A percentile compares a stretch with the other conserved stretches of the same genome.
These are phyloP conservation scores for Chaetomium sp. DNA, from an alignment of 2,329 filamentous ascomycete genomes.

Conservation along the genomic window DNA sequence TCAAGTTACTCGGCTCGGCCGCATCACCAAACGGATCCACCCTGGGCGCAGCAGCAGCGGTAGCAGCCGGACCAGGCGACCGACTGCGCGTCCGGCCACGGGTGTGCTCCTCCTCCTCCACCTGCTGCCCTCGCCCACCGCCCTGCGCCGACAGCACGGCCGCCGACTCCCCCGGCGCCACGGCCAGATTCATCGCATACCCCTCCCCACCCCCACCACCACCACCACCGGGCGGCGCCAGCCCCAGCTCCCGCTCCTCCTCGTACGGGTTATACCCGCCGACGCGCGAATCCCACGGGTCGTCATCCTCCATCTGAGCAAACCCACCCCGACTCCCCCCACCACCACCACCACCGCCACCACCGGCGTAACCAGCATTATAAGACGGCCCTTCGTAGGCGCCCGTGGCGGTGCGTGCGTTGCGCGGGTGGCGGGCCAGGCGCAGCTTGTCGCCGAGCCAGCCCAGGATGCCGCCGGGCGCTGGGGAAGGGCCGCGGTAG, in stretches of 20 bases:
- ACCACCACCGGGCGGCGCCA: conserved; percentile 41
- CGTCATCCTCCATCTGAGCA: conserved; percentile 74
- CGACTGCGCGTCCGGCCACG: conserved; percentile 50
- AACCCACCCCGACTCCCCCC: conserved; percentile 57
- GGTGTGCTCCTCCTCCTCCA: conserved; percentile 38
- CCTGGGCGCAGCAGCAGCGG: conserved; percentile 18
- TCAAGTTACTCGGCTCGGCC: conserved; percentile 62
- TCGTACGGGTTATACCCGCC: conserved; percentile 66
- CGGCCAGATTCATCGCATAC: conserved; percentile 55
- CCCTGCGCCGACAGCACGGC: not conserved
- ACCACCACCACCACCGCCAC: conserved; percentile 42
- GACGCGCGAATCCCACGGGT: conserved; percentile 82
- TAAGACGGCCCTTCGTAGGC: conserved; percentile 62
- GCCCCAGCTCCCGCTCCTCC: conserved; percentile 74
- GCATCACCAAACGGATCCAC: conserved; percentile 71
- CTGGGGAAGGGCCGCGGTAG: conserved; percentile 56
- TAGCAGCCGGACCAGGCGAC: conserved; percentile 40
- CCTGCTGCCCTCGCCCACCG: no score
- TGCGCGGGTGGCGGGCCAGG: conserved; percentile 57
- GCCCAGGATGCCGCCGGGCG: conserved; percentile 65
- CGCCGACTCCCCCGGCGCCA: conserved; percentile 31
- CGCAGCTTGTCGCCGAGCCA: conserved; percentile 71
- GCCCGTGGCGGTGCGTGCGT: conserved; percentile 66
- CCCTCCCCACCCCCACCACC: conserved; percentile 43
- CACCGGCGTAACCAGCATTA: conserved; percentile 20